These are phyloP conservation scores for Auricularia sp. DNA, from an alignment of 768 basidiomycete genomes.

Conservation along the genomic window DNA sequence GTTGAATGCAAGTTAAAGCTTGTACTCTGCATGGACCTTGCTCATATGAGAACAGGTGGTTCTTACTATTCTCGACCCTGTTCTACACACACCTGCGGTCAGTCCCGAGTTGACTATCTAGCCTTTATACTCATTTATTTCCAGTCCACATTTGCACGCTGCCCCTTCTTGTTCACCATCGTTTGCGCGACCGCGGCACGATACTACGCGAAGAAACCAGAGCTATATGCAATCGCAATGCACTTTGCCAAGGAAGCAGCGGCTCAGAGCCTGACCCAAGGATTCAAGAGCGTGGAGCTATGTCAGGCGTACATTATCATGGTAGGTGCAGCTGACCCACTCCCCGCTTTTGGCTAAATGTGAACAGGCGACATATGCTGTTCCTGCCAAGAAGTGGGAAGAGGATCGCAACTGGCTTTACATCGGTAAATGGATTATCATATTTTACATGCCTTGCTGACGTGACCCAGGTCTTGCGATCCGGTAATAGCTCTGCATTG, in stretches of 20 bases:
- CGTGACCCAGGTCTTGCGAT: slow-evolving; percentile 43
- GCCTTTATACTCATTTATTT: background rate
- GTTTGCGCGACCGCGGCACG: slow-evolving; percentile 83
- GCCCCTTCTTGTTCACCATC: slow-evolving; percentile 86
- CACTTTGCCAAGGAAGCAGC: slow-evolving; percentile 79
- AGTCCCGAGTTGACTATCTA: slow-evolving; percentile 11
- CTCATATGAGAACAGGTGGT: slow-evolving; percentile 31
- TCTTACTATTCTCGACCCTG: slow-evolving; percentile 69
- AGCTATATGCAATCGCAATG: slow-evolving; percentile 82
- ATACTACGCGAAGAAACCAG: slow-evolving; percentile 67
- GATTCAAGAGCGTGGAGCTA: slow-evolving; percentile 61
- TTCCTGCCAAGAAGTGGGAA: slow-evolving; percentile 76
- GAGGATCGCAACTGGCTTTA: slow-evolving; percentile 87
- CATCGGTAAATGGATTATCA: slow-evolving; percentile 35
- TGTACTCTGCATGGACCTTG: background rate
- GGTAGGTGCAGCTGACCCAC: slow-evolving; percentile 13
- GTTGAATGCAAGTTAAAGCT: slow-evolving; percentile 7
- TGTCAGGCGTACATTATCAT: slow-evolving; percentile 87
- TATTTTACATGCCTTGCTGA: background rate
- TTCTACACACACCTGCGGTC: slow-evolving; percentile 63
- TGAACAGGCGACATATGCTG: slow-evolving; percentile 51
- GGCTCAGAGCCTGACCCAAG: slow-evolving; percentile 48
- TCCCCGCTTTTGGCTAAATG: background rate
- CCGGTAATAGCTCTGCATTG: slow-evolving; percentile 31
- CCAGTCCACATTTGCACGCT: slow-evolving; percentile 57